A percentile compares a stretch with the other conserved stretches of the same genome.
These are phyloP conservation scores for Zygosaccharomyces pseudobailii DNA, from an alignment of 1,139 yeast species.

Conservation along the genomic window DNA sequence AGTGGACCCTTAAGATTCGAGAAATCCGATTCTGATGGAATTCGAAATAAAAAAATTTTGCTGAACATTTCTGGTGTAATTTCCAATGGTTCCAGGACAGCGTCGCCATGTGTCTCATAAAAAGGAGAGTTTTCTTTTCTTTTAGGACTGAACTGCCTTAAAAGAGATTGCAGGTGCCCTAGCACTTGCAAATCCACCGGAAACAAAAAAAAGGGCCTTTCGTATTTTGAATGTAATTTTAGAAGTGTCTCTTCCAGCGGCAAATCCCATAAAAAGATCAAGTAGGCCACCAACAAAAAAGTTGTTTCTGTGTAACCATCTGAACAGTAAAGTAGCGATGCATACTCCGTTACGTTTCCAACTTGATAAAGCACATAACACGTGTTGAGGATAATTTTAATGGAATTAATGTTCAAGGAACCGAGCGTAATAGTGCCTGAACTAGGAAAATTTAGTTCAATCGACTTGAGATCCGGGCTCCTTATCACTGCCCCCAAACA, in stretches of 20 bases:
- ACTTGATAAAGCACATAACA: constrained; percentile 40
- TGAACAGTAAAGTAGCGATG: constrained; percentile 60
- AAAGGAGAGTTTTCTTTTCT: constrained; percentile 11
- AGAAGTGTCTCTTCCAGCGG: constrained; percentile 47
- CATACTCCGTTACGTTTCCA: constrained; percentile 12
- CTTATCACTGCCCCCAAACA: constrained; percentile 2
- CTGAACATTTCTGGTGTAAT: constrained; percentile 34
- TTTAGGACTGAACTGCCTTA: constrained; percentile 36
- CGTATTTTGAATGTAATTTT: constrained; percentile 54
- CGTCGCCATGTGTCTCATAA: background rate
- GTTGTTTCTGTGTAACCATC: constrained; percentile 95
- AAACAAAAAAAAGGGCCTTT: constrained; percentile 81
- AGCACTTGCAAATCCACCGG: constrained; percentile 67
- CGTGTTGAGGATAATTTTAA: constrained; percentile 55
- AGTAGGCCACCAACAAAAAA: constrained; percentile 60
- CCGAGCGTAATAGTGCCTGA: constrained; percentile 78
- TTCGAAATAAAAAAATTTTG: constrained; percentile 30
- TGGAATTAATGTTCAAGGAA: constrained; percentile 43
- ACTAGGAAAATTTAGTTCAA: constrained; percentile 65
- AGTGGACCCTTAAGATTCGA: constrained; percentile 37
- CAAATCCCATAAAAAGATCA: constrained; percentile 61
- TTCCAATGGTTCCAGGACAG: constrained; percentile 16
- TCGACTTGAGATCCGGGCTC: background rate
- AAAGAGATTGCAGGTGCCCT: constrained; percentile 55
- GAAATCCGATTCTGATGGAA: constrained; percentile 24